phyloP scores from a whole-genome alignment of 805 yeast species.

The Candida khao-thaluensis region DNA sequence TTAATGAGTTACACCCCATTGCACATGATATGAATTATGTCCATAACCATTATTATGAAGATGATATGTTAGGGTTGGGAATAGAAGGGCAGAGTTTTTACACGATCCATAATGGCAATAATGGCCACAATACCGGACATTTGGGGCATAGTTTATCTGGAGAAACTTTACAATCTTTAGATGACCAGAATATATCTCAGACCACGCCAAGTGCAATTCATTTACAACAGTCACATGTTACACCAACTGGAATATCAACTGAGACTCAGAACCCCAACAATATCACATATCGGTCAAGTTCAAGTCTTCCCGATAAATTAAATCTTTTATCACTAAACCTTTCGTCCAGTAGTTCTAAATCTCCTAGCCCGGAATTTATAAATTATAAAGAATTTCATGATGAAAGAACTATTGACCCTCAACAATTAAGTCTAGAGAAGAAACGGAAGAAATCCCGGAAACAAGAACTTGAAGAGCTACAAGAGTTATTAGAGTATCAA shows the following conservation, averaged over 20 bases:
- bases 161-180: too few species aligned
- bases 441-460: neutral
- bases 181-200: too few species aligned
- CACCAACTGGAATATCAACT: too few species aligned
- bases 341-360: constrained; percentile 12
- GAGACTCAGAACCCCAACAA: too few species aligned
- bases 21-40: constrained; percentile 5
- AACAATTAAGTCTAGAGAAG: constrained; percentile 20
- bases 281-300: constrained; percentile 13
- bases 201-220: neutral
- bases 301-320: constrained; percentile 17
- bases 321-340: constrained; percentile 12
- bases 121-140: neutral
- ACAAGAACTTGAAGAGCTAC: constrained; percentile 1
- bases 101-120: neutral
- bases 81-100: neutral
- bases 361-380: constrained; percentile 18
- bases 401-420: constrained; percentile 34
- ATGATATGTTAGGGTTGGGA: constrained; percentile 3
- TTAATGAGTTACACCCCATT: neutral
- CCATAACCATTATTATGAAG: constrained; percentile 3
- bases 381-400: constrained; percentile 12
- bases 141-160: too few species aligned
- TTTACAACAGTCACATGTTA: neutral
- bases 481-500: neutral